Base-by-base conservation (phyloP, 1,139 yeast species). In the Pichia sp. region DNA sequence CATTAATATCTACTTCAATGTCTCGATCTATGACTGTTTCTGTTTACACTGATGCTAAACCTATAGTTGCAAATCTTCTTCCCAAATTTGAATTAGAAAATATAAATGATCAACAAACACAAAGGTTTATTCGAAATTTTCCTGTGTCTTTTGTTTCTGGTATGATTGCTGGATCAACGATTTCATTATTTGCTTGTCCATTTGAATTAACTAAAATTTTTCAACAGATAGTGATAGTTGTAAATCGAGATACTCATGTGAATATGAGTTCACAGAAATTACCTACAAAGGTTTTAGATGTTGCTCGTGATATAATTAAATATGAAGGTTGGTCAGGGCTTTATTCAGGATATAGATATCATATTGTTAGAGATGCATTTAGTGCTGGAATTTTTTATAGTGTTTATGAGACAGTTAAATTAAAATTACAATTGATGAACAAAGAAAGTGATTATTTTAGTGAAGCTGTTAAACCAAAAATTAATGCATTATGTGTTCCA, bases 181-280 rank as follows among this genome's bases (percentile, higher is more conserved):
- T 84, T 11, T 75, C 89, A 2, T 46, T 78, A 5, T 77, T 85
- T 62, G 86, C 94, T 3, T 83, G 92, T 58, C 96, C 96, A 0
- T 87, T 87, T 63, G 96, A 87, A 63, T 79, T 86, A 64, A 81
- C 92, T 44, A 88, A 88, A 62, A 73, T 87, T 7, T 86, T 84
- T 53, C 84, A 92, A 39, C 96, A 88, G 63, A 76, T 87, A 58
- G 71, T 79, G 57, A 61, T 75, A 52, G 62, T 79, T 59, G 74
- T 76, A 54, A 59, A 58, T 45, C 48, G 52, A 36, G 58, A 58
- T 11, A 39, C 51, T n/a, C 42, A 47, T n/a, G 39, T 53, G 47
- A 48, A 64, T 54, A 45, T 62, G 60, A 40, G 42, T 49, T 40
- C 47, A 27, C 50, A 53, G 34, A 48, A 39, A 35, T 59, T 67